Conservation (phyloP, 176 grass and related monocot genomes). For the Neostapfia colusana region DNA sequence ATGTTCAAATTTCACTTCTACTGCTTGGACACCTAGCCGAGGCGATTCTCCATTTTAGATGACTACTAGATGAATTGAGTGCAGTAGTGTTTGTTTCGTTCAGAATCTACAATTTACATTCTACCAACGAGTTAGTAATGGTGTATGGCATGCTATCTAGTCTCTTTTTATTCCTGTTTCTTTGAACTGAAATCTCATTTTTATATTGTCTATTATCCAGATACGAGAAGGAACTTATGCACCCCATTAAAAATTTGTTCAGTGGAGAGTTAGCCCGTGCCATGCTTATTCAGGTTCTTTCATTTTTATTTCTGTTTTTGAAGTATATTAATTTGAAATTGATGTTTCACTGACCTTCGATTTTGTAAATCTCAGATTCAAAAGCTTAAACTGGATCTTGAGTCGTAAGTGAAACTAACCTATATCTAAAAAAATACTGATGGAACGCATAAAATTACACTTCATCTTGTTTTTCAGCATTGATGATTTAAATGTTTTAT, state of each 20-base stretch:
- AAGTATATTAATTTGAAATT: conserved; percentile 14
- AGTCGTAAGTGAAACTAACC: conserved; percentile 66
- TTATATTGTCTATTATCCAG: conserved; percentile 46
- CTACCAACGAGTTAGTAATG: conserved; percentile 20
- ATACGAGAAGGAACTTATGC: conserved; percentile 82
- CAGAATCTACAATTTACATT: conserved; percentile 16
- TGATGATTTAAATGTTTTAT: conserved; percentile 31
- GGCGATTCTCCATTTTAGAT: conserved; percentile 2
- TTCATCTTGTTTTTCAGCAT: background rate
- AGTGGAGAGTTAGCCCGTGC: conserved; percentile 83
- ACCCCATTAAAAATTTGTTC: conserved; percentile 73
- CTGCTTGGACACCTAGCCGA: background rate
- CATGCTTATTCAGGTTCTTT: conserved; percentile 96
- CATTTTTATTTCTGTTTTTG: conserved; percentile 12
- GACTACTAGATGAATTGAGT: conserved; percentile 1
- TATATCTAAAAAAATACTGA: conserved; percentile 12
- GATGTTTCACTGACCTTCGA: conserved; percentile 35
- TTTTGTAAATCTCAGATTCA: conserved; percentile 77
- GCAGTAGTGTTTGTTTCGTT: conserved; percentile 23
- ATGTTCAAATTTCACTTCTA: background rate
- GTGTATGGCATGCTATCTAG: conserved; percentile 21
- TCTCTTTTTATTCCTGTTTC: background rate
- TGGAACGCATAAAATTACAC: conserved; percentile 25
- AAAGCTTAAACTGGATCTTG: conserved; percentile 90
- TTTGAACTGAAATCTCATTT: conserved; percentile 32